Base-by-base conservation (phyloP, 495 filamentous ascomycete genomes). In the Xylaria grammica region DNA sequence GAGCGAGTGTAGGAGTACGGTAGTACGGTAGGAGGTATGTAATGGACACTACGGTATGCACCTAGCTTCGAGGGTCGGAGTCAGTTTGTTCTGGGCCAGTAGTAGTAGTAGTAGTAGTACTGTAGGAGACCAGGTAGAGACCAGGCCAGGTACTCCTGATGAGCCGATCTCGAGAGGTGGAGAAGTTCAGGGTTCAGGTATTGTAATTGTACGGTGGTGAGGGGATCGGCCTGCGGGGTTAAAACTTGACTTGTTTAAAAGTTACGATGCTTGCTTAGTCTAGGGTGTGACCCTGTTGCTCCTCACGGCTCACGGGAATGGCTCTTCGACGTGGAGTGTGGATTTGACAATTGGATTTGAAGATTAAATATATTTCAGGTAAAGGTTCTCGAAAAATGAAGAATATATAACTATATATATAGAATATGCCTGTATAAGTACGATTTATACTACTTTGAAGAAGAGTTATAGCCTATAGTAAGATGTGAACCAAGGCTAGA, bases 201-300 rank as follows among this genome's bases (percentile, higher is more conserved):
- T 19, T 38, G 10, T 27, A 8, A 38, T 19, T 38, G 10, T 27
- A 8, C 26, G 17, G 22, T 61, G 4, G 58, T 36, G 27, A 40
- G 58, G 58, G 34, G 58, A 40, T 49, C 32, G 40, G 27, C 22
- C 51, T 52, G 58, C 58, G 58, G 58, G 58, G 58, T 51, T 61
- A 20, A 29, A 13, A 5, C 19, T 40, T 50, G 5, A 15, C 58
- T 11, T 51, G 20, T n/a, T n/a, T n/a, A n/a, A n/a, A n/a, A n/a
- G n/a, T n/a, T n/a, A n/a, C n/a, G n/a, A n/a, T n/a, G n/a, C n/a
- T n/a, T n/a, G n/a, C n/a, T n/a, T n/a, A n/a, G n/a, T n/a, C n/a
- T n/a, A n/a, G n/a, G n/a, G n/a, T n/a, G n/a, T n/a, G n/a, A n/a
- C n/a, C n/a, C n/a, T n/a, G n/a, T n/a, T n/a, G n/a, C n/a, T n/a